Percentiles rank a stretch among this genome's conserved stretches.
Conservation (phyloP, 768 basidiomycete species). For the Podaxis mareebaensis region DNA sequence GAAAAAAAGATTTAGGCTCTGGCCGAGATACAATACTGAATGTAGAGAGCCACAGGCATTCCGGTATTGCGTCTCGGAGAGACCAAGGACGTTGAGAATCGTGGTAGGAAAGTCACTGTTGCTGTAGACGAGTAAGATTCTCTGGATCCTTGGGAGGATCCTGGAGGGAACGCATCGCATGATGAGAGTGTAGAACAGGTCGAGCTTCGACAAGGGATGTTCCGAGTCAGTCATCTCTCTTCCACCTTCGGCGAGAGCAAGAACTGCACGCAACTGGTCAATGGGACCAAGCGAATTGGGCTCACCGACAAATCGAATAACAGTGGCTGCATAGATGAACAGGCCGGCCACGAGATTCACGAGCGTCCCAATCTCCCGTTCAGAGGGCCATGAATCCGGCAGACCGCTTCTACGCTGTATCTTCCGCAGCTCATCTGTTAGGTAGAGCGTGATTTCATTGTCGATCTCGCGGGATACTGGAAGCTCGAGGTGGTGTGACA, state of each 20-base stretch:
- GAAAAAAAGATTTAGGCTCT: too few relatives aligned
- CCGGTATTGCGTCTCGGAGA: too few relatives aligned
- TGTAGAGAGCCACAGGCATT: too few relatives aligned
- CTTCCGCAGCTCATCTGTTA: conserved; percentile 7
- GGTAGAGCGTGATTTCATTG: conserved; percentile 11
- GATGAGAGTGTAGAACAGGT: not conserved
- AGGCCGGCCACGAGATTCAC: conserved; percentile 2
- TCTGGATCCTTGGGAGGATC: not conserved
- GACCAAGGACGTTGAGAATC: too few relatives aligned
- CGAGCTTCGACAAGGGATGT: not conserved
- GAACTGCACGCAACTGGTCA: not conserved
- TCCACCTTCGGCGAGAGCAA: not conserved
- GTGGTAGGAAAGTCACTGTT: too few relatives aligned
- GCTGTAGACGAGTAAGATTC: not conserved
- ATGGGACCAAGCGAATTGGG: not conserved
- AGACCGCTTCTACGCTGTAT: not conserved
- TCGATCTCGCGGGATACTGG: conserved; percentile 12
- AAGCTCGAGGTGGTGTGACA: not conserved
- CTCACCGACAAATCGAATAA: conserved; percentile 11
- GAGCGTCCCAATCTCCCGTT: not conserved
- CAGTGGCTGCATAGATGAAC: conserved; percentile 7
- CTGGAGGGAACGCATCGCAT: not conserved
- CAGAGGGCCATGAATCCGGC: conserved; percentile 12
- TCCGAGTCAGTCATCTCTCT: not conserved
- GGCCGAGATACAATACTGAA: too few relatives aligned